Conservation (phyloP, 768 basidiomycete species). For the Mycena metata region DNA sequence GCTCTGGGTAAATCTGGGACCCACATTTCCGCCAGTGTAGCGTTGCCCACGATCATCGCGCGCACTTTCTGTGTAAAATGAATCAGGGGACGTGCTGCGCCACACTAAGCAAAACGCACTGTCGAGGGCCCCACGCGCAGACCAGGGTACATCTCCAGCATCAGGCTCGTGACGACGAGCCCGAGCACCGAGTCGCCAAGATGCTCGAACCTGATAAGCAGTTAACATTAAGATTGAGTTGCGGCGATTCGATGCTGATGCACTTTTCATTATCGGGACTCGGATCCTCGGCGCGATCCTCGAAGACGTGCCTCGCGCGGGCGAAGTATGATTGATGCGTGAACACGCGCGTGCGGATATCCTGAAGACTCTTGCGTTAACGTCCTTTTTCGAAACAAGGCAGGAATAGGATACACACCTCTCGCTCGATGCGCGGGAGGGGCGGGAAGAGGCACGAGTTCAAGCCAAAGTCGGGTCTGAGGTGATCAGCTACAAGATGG, state of each 20-base stretch:
- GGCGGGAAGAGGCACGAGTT: conserved; percentile 57
- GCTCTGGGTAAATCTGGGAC: conserved; percentile 32
- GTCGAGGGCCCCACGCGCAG: conserved; percentile 85
- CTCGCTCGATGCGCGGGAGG: conserved; percentile 68
- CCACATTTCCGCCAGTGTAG: conserved; percentile 79
- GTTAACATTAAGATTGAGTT: conserved; percentile 14
- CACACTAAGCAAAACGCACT: conserved; percentile 56
- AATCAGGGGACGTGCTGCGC: conserved; percentile 28
- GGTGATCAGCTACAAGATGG: not conserved
- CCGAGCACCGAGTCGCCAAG: conserved; percentile 82
- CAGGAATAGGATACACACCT: no score
- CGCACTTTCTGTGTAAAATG: conserved; percentile 76
- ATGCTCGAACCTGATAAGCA: conserved; percentile 72
- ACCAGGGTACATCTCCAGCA: conserved; percentile 74
- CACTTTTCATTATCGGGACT: conserved; percentile 89
- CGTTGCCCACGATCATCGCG: conserved; percentile 80
- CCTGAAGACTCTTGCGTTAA: no score
- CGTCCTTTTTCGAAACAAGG: no score
- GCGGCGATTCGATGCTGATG: conserved; percentile 19
- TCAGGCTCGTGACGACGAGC: conserved; percentile 73
- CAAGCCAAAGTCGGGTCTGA: conserved; percentile 51
- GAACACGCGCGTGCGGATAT: conserved; percentile 70
- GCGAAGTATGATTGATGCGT: conserved; percentile 83
- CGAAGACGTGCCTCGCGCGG: conserved; percentile 81
- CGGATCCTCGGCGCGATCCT: conserved; percentile 77